Conservation (phyloP, 2,329 filamentous ascomycete genomes). For the Biscogniauxia mediterranea region DNA sequence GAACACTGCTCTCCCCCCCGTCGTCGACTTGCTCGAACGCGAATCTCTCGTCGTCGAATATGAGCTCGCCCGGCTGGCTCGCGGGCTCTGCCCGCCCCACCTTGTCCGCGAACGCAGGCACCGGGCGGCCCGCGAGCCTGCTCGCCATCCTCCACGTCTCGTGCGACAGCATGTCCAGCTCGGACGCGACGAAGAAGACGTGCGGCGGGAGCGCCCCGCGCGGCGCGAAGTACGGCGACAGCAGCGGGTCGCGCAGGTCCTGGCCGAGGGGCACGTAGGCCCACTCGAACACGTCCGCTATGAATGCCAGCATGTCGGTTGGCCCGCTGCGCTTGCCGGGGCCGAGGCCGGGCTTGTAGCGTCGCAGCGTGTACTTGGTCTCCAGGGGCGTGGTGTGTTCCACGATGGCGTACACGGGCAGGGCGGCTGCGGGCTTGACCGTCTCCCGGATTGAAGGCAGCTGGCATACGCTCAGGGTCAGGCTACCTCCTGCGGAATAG, state of each 20-base stretch:
- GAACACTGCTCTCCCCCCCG: slow-evolving; percentile 29
- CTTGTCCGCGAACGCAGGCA: slow-evolving; percentile 25
- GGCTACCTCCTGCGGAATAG: slow-evolving; percentile 45
- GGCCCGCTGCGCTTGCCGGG: slow-evolving; percentile 24
- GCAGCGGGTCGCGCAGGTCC: slow-evolving; percentile 36
- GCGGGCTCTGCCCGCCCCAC: slow-evolving; percentile 29
- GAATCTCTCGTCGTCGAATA: slow-evolving; percentile 36
- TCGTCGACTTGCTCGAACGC: slow-evolving; percentile 33
- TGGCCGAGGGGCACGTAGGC: slow-evolving; percentile 38
- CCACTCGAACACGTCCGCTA: slow-evolving; percentile 40
- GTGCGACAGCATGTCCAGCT: slow-evolving; percentile 45
- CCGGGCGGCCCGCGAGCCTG: slow-evolving; percentile 32
- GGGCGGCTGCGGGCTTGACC: slow-evolving; percentile 30
- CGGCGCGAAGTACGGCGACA: slow-evolving; percentile 38
- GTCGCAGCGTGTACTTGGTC: slow-evolving; percentile 32
- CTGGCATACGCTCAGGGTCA: slow-evolving; percentile 39
- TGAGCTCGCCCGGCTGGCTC: slow-evolving; percentile 17
- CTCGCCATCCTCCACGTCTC: slow-evolving; percentile 41
- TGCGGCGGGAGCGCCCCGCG: slow-evolving; percentile 38
- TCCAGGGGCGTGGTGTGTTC: slow-evolving; percentile 37
- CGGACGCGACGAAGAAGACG: slow-evolving; percentile 43
- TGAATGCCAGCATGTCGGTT: slow-evolving; percentile 26
- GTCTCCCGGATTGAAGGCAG: slow-evolving; percentile 35
- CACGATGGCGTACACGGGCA: slow-evolving; percentile 39
- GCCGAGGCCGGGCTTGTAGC: slow-evolving; percentile 36